Conservation (phyloP, 2,329 filamentous ascomycete genomes). For the Arthrobotrys sinensis region DNA sequence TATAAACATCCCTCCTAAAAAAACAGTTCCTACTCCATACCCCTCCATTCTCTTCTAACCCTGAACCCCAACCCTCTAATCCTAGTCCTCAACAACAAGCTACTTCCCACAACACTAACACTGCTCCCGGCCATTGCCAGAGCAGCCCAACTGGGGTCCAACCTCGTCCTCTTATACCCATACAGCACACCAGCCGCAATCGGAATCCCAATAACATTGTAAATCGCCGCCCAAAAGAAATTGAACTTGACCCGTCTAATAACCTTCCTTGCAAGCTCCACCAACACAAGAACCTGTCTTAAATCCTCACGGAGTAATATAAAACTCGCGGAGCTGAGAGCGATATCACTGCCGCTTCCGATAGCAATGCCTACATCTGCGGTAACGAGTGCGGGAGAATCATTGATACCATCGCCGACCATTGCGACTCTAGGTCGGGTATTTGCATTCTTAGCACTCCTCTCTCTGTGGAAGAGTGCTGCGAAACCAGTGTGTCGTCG, state of each 20-base stretch:
- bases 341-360: constrained; percentile 85
- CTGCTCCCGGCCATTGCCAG: constrained; percentile 94
- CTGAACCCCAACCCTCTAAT: constrained; percentile 69
- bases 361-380: constrained; percentile 89
- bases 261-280: constrained; percentile 79
- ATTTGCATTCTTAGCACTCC: constrained; percentile 31
- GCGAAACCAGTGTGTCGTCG: constrained; percentile 34
- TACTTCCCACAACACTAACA: constrained; percentile 88
- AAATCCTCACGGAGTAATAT: constrained; percentile 82
- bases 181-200: constrained; percentile 86
- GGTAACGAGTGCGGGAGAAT: constrained; percentile 83
- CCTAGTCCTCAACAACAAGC: constrained; percentile 77
- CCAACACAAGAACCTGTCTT: constrained; percentile 78
- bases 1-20: not conserved
- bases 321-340: constrained; percentile 85
- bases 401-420: constrained; percentile 90
- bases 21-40: not conserved
- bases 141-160: constrained; percentile 88
- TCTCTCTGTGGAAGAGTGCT: constrained; percentile 42
- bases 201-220: constrained; percentile 84
- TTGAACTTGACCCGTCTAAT: constrained; percentile 86
- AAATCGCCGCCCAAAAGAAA: constrained; percentile 86
- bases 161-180: constrained; percentile 66
- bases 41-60: constrained; percentile 45
- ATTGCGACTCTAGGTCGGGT: constrained; percentile 77